Base-by-base conservation (phyloP, 2,329 filamentous ascomycete genomes). In the Balansia obtecta region DNA sequence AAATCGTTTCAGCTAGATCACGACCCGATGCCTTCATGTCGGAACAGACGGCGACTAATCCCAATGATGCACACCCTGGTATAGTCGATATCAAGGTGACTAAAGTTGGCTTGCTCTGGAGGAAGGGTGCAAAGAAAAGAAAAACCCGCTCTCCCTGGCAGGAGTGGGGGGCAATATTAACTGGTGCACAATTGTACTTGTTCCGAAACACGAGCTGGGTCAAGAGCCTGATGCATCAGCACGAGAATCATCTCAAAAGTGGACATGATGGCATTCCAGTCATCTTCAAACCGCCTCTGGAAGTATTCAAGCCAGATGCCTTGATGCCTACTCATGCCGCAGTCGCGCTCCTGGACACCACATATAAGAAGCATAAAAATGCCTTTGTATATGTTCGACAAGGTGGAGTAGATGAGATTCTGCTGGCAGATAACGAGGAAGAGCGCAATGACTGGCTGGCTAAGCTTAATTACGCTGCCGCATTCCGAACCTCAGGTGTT, bases 371-470 rank as follows among this genome's bases (percentile, higher is more conserved):
- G 65, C 93, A 98, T 68, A 98, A 97, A 68, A 82, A 97, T 65
- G 88, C 93, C 0, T 96, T 98, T 61, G 77, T 90, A 13, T 91
- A 96, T 59, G 86, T 95, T 53, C 82, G 88, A 32, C 87, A 93
- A 56, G 86, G 86, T 47, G 86, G 88, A 1, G 73, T 90, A 39
- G 91, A 98, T 61, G 93, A 98, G 63, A 83, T 91, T 0, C 84
- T 98, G 38, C 72, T 97, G 16, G 91, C 93, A 5, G 90, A 96
- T 59, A 88, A 82, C 49, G 93, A 98, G 60, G 74, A 80, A 1
- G 93, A 98, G 60, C 83, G 95, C 76, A 95, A 96, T 60, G 93
- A 98, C 63, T 98, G 93, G 93, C 73, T 98, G 30, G 87, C 86
- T 8, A 93, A 95, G 61, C 77, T 98, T 53, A 98, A 98, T 64